Base-by-base conservation (phyloP, 139 green algal genomes). In the Auxenochlorella pyrenoidosa region DNA sequence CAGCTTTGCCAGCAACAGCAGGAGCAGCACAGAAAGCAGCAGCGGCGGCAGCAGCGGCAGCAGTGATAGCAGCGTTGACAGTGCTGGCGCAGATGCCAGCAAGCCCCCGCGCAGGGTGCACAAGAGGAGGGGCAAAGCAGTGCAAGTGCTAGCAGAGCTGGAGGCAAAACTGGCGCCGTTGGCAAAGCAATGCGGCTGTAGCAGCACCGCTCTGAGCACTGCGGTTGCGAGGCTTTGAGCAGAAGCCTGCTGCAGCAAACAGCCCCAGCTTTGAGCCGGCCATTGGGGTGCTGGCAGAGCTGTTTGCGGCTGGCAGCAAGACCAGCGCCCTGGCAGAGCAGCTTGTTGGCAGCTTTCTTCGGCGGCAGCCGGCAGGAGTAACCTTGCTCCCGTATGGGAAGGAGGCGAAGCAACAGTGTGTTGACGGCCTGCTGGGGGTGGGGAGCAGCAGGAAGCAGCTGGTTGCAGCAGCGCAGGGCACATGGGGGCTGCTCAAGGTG, bases 231-330 rank as follows among this genome's bases (percentile, higher is more conserved):
- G 58, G 54, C 78, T 84, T 84, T 72, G 22, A 36, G 24, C 24
- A 58, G 26, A 24, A 36, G 4, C 40, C 73, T 4, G 19, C 12
- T 30, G 73, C 73, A 79, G 73, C 73, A 44, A 1, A 5, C 0
- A 38, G 1, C 13, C 40, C 22, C 73, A 79, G 73, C 73, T 79
- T 79, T 30, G 40, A 58, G 73, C 73, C 73, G 58, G 73, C 73
- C 40, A 79, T 58, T 58, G 24, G 0, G 5, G 73, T 58, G 40
- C 73, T 79, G 40, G 73, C 73, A 18, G 24, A 41, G 21, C 73
- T 79, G 40, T 79, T 36, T 58, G 73, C 73, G 12, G 73, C 73
- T 5, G 40, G 40, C 73, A 58, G 73, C 73, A 58, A 79, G 73
- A 28, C 5, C 66, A 36, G 66, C 32, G 32, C 1, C 5, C 38